phyloP scores from a whole-genome alignment of 2,329 filamentous ascomycete species.

The Verticillium tricorpus region DNA sequence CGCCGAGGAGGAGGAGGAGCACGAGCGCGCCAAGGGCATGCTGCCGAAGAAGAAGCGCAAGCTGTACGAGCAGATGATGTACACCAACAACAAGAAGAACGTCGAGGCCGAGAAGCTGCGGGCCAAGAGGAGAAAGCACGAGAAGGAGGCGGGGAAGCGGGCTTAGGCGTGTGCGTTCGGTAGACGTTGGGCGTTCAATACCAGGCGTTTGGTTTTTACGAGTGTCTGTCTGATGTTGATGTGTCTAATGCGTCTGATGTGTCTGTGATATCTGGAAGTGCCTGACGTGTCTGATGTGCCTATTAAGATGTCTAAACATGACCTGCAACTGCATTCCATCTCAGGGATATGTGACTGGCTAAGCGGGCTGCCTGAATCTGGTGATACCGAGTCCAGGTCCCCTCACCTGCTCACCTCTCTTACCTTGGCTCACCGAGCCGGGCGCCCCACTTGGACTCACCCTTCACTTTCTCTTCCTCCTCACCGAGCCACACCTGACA shows the following conservation, averaged over 20 bases:
- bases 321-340: too few relatives aligned
- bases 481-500: background rate
- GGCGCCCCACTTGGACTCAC: background rate
- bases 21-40: conserved; percentile 96
- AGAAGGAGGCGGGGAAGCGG: conserved; percentile 53
- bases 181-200: conserved; percentile 1
- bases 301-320: too few relatives aligned
- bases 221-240: background rate
- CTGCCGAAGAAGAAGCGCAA: conserved; percentile 97
- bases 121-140: conserved; percentile 84
- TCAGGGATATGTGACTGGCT: too few relatives aligned
- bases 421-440: background rate
- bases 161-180: background rate
- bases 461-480: background rate
- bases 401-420: background rate
- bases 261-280: background rate
- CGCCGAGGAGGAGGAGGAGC: conserved; percentile 75
- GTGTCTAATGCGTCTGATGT: too few relatives aligned
- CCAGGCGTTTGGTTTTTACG: conserved; percentile 5
- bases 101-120: conserved; percentile 83
- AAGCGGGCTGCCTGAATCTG: too few relatives aligned
- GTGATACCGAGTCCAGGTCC: too few relatives aligned
- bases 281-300: too few relatives aligned
- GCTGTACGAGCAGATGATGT: conserved; percentile 95
- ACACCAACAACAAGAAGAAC: conserved; percentile 89